Conservation (phyloP, 176 grass and related monocot species). For the Raddia guianensis region DNA sequence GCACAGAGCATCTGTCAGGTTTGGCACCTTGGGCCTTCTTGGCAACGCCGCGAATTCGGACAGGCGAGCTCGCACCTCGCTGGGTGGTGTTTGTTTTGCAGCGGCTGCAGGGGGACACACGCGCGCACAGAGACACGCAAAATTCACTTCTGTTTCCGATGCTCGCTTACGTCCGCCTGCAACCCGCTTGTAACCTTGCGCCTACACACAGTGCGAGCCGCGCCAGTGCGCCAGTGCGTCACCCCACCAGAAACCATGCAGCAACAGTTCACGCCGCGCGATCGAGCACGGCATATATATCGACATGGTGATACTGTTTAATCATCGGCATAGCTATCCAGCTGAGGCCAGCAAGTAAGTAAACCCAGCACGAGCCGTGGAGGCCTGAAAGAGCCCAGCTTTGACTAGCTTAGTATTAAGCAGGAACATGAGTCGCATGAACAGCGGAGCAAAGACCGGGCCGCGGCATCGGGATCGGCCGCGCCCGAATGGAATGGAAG, state of each 20-base stretch:
- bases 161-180: conserved; percentile 4
- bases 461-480: conserved; percentile 50
- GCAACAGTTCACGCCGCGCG: background rate
- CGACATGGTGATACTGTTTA: background rate
- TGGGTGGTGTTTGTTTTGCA: conserved; percentile 31
- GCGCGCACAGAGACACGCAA: background rate
- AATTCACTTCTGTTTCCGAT: conserved; percentile 7
- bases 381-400: too few species aligned
- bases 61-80: conserved; percentile 33
- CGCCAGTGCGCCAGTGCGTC: background rate
- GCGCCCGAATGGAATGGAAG: background rate
- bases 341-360: too few species aligned
- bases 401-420: background rate
- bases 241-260: background rate
- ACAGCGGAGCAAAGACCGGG: conserved; percentile 42
- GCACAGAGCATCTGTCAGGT: conserved; percentile 42
- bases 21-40: background rate
- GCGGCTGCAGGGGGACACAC: background rate
- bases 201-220: conserved; percentile 8
- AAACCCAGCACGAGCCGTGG: background rate
- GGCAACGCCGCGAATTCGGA: conserved; percentile 33
- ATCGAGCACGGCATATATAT: too few species aligned
- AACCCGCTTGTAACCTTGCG: conserved; percentile 31
- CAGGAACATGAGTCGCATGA: conserved; percentile 16
- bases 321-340: too few species aligned